Evolutionary conservation across 1,284 basidiomycete genomes (phyloP), one percentile per base, ranked within the genome.

Genomic region (Naganishia albida): DNA sequence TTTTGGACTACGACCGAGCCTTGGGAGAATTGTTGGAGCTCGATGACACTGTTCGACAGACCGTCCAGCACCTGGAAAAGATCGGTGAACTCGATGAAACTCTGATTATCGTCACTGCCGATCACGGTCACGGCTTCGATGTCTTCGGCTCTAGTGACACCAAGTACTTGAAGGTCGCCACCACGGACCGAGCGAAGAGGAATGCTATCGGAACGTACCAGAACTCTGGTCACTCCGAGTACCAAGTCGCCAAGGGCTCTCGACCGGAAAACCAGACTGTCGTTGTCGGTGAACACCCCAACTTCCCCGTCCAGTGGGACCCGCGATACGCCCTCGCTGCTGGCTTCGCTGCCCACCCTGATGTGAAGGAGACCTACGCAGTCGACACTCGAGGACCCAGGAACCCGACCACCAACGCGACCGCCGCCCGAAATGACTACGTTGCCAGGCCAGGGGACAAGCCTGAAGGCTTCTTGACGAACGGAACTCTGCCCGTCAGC

Each of bases 21-120:
- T 74, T 80, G 18, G 80, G 80, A 13, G 80, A 81, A 52, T 73
- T 80, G 8, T 76, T 81, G 62, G 80, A 81, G 71, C 74, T 81
- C 46, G 80, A 81, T 70, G 75, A 80, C 70, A 79, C 79, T 6
- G 64, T 81, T 46, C 72, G 74, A 46, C 76, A 77, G 3, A 77
- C 76, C 10, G 68, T 81, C n/a, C 67, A 73, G 46, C 77, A 77
- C 68, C 74, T 80, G 65, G 72, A 75, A 67, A 67, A 77, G 72
- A 77, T 80, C 48, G 80, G 79, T 50, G 73, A 78, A 68, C 71
- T 74, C 42, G 76, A 81, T 23, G 72, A 81, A 26, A 81, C 80
- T 7, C 75, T 81, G 26, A 69, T 81, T 54, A 70, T 81, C 49
- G 75, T 80, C 54, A 81, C 80, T 2, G 78, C 78, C 20, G 79